Conservation (phyloP, 495 filamentous ascomycete species). For the Penicillium coffeae region DNA sequence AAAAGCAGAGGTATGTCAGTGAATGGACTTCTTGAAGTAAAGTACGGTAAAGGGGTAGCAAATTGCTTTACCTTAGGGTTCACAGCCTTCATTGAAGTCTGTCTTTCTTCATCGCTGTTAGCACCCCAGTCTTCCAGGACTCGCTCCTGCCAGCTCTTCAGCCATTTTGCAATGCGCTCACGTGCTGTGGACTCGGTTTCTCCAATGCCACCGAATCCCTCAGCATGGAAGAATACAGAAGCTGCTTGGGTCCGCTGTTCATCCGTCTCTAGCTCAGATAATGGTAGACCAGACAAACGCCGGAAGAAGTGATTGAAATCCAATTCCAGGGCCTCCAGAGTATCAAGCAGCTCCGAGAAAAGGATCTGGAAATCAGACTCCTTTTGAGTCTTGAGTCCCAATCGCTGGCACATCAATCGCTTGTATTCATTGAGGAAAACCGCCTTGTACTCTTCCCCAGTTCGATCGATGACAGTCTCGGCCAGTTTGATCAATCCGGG, state of each 20-base stretch:
- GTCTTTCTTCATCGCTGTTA: slow-evolving; percentile 56
- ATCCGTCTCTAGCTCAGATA: slow-evolving; percentile 58
- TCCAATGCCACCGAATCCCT: slow-evolving; percentile 54
- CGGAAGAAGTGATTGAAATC: slow-evolving; percentile 95
- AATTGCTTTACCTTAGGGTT: slow-evolving; percentile 70
- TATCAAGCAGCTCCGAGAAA: slow-evolving; percentile 77
- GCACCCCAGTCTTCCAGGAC: slow-evolving; percentile 67
- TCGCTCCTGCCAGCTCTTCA: slow-evolving; percentile 65
- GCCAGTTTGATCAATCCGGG: slow-evolving; percentile 70
- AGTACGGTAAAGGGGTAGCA: not conserved
- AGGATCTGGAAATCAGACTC: slow-evolving; percentile 72
- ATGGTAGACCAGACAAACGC: slow-evolving; percentile 55
- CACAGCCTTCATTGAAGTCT: slow-evolving; percentile 69
- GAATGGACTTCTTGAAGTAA: not conserved
- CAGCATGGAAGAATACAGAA: slow-evolving; percentile 65
- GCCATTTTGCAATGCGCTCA: slow-evolving; percentile 67
- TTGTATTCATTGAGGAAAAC: slow-evolving; percentile 87
- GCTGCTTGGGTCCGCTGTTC: slow-evolving; percentile 55
- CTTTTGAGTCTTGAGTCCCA: slow-evolving; percentile 65
- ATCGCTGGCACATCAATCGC: slow-evolving; percentile 67
- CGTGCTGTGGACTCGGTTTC: slow-evolving; percentile 57
- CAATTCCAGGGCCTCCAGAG: slow-evolving; percentile 70
- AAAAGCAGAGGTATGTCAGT: not conserved
- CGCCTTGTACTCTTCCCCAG: slow-evolving; percentile 79
- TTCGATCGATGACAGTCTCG: slow-evolving; percentile 71